Evolutionary conservation across 2,329 filamentous ascomycete genomes (phyloP).

Genomic region (Microdochium paspali): DNA sequence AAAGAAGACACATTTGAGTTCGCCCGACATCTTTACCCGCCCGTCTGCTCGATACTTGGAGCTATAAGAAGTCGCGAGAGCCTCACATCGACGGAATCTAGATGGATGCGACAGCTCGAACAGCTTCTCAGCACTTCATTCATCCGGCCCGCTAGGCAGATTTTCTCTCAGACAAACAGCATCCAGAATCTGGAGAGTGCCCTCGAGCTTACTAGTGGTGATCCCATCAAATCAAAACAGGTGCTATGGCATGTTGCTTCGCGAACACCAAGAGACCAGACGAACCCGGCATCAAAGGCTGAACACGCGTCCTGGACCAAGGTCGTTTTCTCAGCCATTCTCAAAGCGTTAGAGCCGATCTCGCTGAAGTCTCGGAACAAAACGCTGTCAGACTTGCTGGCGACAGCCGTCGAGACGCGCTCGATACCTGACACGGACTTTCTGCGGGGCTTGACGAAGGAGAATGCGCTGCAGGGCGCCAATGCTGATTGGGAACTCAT

Average conservation of each 20-base stretch:
- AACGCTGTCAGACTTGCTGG: slow-evolving; percentile 19
- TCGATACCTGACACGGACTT: slow-evolving; percentile 21
- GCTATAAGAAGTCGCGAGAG: slow-evolving; percentile 23
- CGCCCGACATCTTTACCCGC: slow-evolving; percentile 33
- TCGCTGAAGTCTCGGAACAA: slow-evolving; percentile 8
- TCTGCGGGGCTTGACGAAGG: slow-evolving; percentile 19
- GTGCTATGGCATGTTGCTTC: slow-evolving; percentile 28
- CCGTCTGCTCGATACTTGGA: slow-evolving; percentile 27
- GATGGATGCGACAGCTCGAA: slow-evolving; percentile 37
- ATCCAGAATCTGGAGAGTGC: slow-evolving; percentile 30
- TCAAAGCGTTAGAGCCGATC: slow-evolving; percentile 6
- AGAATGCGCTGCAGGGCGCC: slow-evolving; percentile 14
- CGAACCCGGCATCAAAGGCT: slow-evolving; percentile 16
- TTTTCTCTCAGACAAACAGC: slow-evolving; percentile 32
- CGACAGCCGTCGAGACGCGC: slow-evolving; percentile 21
- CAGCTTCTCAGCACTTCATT: slow-evolving; percentile 40
- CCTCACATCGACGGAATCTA: slow-evolving; percentile 7
- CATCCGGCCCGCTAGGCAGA: slow-evolving; percentile 38
- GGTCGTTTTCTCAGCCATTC: slow-evolving; percentile 12
- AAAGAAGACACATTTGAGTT: slow-evolving; percentile 37
- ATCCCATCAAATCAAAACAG: slow-evolving; percentile 26
- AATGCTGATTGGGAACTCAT: slow-evolving; percentile 28
- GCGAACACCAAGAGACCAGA: slow-evolving; percentile 14
- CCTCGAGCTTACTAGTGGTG: slow-evolving; percentile 25
- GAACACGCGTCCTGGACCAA: slow-evolving; percentile 17